phyloP scores from a whole-genome alignment of 1,284 basidiomycete genomes.

The Spongispora temasekensis region DNA sequence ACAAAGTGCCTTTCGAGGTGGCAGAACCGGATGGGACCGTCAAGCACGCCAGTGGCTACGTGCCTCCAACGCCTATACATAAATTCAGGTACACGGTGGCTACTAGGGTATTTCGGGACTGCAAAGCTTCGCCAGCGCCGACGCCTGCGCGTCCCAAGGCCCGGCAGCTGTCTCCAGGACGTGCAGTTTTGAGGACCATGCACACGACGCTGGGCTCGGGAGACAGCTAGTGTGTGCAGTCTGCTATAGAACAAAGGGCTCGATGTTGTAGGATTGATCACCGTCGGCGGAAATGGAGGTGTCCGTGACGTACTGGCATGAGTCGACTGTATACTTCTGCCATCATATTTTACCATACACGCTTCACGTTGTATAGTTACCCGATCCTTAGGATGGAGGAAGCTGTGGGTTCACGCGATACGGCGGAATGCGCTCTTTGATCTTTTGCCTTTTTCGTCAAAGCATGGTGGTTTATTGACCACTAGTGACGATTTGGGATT shows the following conservation, averaged over 20 bases:
- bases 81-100: constrained; percentile 29
- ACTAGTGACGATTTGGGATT: too few species aligned
- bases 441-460: too few species aligned
- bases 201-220: constrained; percentile 17
- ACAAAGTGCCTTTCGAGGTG: constrained; percentile 40
- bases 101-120: constrained; percentile 15
- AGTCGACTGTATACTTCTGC: too few species aligned
- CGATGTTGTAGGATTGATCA: too few species aligned
- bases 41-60: constrained; percentile 40
- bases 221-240: neutral
- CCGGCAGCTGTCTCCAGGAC: constrained; percentile 15
- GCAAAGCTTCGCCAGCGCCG: constrained; percentile 13
- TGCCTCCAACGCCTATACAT: constrained; percentile 39
- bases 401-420: too few species aligned
- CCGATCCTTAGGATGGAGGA: too few species aligned
- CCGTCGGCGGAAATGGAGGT: too few species aligned
- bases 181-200: constrained; percentile 21
- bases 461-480: too few species aligned
- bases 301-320: too few species aligned
- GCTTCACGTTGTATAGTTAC: too few species aligned
- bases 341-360: too few species aligned
- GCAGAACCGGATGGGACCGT: constrained; percentile 34
- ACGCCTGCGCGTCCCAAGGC: constrained; percentile 10
- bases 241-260: neutral
- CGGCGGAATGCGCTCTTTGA: too few species aligned